Conservation (phyloP, 1,284 basidiomycete species). For the Athelia sp. region DNA sequence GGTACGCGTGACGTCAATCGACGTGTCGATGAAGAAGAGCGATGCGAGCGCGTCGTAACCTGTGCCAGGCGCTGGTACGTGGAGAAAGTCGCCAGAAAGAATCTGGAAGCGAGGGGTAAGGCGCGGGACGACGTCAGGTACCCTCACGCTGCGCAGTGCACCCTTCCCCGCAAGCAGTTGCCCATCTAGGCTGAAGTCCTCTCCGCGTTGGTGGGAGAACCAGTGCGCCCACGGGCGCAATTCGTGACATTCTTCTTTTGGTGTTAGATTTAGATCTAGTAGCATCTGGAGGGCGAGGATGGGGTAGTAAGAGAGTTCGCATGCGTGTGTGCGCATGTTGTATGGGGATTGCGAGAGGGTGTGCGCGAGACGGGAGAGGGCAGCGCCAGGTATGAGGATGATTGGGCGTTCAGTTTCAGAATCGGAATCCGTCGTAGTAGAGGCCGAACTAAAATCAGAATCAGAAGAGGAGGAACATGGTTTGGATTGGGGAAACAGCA, state of each 20-base stretch:
- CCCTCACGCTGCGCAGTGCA: constrained; percentile 44
- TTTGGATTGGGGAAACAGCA: too few species aligned
- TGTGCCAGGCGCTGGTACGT: constrained; percentile 17
- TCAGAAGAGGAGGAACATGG: constrained; percentile 15
- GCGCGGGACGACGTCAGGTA: constrained; percentile 58
- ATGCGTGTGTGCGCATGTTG: too few species aligned
- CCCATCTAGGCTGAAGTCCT: constrained; percentile 13
- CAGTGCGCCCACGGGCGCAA: constrained; percentile 59
- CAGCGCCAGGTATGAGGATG: too few species aligned
- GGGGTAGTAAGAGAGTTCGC: constrained; percentile 60
- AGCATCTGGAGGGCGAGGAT: constrained; percentile 54
- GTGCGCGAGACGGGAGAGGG: too few species aligned
- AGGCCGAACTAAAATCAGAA: neutral
- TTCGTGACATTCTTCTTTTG: constrained; percentile 36
- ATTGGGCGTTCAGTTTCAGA: constrained; percentile 40
- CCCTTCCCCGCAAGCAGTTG: constrained; percentile 8
- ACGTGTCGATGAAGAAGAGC: constrained; percentile 70
- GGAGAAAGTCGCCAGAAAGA: constrained; percentile 50
- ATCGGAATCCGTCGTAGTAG: constrained; percentile 35
- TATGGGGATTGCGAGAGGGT: too few species aligned
- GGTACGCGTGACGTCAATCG: constrained; percentile 50
- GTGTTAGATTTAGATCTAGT: constrained; percentile 40
- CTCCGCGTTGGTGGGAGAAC: constrained; percentile 63
- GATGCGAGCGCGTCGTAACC: constrained; percentile 59
- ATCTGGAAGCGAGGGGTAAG: constrained; percentile 33